phyloP scores from a whole-genome alignment of 192 early-diverging fungal species.

The Gaertneriomyces sp. region DNA sequence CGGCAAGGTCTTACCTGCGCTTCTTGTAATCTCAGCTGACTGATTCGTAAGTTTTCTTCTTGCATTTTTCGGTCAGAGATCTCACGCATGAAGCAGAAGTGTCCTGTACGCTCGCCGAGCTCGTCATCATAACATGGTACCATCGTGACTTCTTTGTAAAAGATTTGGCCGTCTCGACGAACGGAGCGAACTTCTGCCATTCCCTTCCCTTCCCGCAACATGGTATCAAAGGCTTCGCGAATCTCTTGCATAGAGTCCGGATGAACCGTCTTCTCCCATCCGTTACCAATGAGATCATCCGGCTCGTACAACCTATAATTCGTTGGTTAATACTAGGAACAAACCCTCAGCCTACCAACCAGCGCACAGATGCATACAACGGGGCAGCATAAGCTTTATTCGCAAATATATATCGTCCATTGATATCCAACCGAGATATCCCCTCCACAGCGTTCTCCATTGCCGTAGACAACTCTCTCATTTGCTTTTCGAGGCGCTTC shows the following conservation, averaged over 20 bases:
- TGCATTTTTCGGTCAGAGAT: not conserved
- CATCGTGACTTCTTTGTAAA: conserved; percentile 4
- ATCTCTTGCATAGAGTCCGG: not conserved
- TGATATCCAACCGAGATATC: conserved; percentile 5
- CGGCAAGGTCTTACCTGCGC: not conserved
- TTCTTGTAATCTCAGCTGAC: not conserved
- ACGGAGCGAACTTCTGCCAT: not conserved
- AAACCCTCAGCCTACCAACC: too few species aligned
- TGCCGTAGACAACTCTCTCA: conserved; percentile 2
- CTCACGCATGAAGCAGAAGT: conserved; percentile 1
- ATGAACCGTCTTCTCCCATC: conserved; percentile 3
- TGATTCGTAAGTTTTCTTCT: conserved; percentile 3
- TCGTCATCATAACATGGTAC: conserved; percentile 1
- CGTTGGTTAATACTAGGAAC: too few species aligned
- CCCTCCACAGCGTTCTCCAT: conserved; percentile 3
- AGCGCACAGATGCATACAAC: not conserved
- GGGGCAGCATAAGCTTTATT: conserved; percentile 5
- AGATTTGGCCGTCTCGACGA: conserved; percentile 1
- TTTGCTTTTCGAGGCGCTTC: conserved; percentile 8
- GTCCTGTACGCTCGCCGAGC: not conserved
- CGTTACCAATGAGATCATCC: conserved; percentile 4
- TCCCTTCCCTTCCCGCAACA: not conserved
- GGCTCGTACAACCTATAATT: not conserved
- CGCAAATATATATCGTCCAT: not conserved
- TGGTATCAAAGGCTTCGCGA: not conserved